A percentile compares a stretch with the other conserved stretches of the same genome.
Conservation (phyloP, 177 flowering plant genomes). For the Vitis hybrid region DNA sequence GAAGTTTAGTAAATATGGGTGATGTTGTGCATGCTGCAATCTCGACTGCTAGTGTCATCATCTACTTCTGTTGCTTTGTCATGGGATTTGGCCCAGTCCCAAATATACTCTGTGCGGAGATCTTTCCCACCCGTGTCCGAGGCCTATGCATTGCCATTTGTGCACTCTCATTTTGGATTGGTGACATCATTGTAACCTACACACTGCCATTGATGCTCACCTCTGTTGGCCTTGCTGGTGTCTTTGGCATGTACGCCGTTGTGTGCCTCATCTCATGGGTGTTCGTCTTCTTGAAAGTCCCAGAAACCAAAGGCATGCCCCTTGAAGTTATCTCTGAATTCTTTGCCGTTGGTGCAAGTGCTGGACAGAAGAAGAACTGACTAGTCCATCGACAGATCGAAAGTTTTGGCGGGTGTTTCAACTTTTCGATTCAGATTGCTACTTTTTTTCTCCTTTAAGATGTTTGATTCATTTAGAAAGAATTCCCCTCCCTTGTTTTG, state of each 20-base stretch:
- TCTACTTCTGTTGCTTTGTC: conserved; percentile 85
- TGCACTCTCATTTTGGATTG: conserved; percentile 76
- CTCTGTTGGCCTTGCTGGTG: conserved; percentile 76
- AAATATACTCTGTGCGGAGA: conserved; percentile 89
- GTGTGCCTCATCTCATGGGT: conserved; percentile 73
- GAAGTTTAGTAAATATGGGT: conserved; percentile 43
- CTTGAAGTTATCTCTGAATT: conserved; percentile 88
- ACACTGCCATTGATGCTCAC: conserved; percentile 76
- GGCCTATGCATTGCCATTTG: conserved; percentile 93
- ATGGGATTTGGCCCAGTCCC: conserved; percentile 93
- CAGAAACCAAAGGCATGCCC: conserved; percentile 98
- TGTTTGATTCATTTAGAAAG: not conserved
- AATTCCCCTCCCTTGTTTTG: not conserved
- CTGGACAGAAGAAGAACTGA: conserved; percentile 34
- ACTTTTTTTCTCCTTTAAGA: not conserved
- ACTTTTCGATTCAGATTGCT: not conserved
- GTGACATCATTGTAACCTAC: conserved; percentile 89
- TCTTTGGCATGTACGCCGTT: conserved; percentile 71
- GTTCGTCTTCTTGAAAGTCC: conserved; percentile 83
- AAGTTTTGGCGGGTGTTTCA: not conserved
- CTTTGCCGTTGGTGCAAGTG: conserved; percentile 84
- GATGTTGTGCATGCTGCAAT: conserved; percentile 57
- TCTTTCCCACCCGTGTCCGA: conserved; percentile 89
- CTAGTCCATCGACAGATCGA: not conserved
- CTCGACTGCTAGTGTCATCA: conserved; percentile 68